Evolutionary conservation across 192 early-diverging fungal species (phyloP).

Genomic region (Chytriomyces hyalinus): DNA sequence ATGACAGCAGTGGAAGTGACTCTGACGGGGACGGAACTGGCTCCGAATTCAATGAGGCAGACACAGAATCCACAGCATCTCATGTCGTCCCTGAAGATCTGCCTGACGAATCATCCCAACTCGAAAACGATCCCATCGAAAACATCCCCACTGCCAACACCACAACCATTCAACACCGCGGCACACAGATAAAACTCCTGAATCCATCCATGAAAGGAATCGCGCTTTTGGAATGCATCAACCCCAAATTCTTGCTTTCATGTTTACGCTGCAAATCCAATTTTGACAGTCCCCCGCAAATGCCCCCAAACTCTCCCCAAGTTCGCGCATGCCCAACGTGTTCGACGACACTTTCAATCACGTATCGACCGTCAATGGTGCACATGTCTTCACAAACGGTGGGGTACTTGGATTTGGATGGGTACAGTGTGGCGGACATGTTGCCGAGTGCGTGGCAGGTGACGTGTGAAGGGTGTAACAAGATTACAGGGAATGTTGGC

Average conservation of each 20-base stretch:
- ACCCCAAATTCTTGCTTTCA: conserved; percentile 67
- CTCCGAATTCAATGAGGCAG: conserved; percentile 26
- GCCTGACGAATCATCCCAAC: background rate
- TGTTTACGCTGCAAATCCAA: conserved; percentile 78
- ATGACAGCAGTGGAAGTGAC: conserved; percentile 38
- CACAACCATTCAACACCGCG: conserved; percentile 50
- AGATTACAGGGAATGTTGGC: conserved; percentile 36
- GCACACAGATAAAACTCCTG: conserved; percentile 77
- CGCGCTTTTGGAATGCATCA: conserved; percentile 67
- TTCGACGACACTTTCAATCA: conserved; percentile 56
- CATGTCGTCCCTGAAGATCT: conserved; percentile 12
- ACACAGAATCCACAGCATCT: conserved; percentile 32
- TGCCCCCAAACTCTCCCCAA: conserved; percentile 43
- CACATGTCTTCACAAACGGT: conserved; percentile 59
- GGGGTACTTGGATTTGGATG: conserved; percentile 78
- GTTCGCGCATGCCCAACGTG: conserved; percentile 65
- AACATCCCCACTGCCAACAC: conserved; percentile 36
- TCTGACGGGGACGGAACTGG: conserved; percentile 11
- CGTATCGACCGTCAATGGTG: conserved; percentile 67
- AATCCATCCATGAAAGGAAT: conserved; percentile 67
- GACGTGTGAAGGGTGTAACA: conserved; percentile 73
- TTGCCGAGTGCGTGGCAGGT: conserved; percentile 72
- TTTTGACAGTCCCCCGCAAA: conserved; percentile 44
- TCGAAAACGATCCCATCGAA: conserved; percentile 9
- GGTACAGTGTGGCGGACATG: conserved; percentile 72